Conservation (phyloP, 208 protist species). For the Crithidia fasciculata region DNA sequence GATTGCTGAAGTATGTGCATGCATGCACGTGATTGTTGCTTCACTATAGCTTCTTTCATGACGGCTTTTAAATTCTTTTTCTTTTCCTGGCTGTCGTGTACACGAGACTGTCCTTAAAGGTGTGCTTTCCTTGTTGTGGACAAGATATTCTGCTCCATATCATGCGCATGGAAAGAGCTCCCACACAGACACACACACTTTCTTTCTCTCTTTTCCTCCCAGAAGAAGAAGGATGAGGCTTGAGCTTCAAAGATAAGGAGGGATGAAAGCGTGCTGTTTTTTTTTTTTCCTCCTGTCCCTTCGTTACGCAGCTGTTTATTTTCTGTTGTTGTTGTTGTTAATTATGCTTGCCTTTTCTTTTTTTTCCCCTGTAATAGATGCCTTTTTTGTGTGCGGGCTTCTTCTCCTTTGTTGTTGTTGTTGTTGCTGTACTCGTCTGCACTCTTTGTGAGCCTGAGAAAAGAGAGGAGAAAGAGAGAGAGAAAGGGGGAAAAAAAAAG, state of each 20-base stretch:
- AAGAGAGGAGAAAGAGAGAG: too few relatives aligned
- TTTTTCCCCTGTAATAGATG: neutral
- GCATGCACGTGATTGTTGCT: neutral
- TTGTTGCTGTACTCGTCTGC: neutral
- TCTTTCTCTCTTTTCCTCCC: too few relatives aligned
- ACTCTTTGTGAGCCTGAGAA: neutral
- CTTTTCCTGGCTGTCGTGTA: neutral
- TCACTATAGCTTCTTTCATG: conserved; percentile 11
- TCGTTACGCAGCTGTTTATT: neutral
- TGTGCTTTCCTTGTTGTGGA: too few relatives aligned
- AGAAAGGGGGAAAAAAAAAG: too few relatives aligned
- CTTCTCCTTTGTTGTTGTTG: neutral
- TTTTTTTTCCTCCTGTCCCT: too few relatives aligned
- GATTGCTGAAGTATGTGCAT: neutral
- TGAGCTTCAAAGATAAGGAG: too few relatives aligned
- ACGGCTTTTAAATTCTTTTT: neutral
- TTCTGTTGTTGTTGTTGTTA: conserved; percentile 26
- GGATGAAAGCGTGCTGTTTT: too few relatives aligned
- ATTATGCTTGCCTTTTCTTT: conserved; percentile 7
- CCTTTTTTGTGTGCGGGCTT: neutral
- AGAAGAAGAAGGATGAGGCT: too few relatives aligned
- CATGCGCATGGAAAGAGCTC: too few relatives aligned
- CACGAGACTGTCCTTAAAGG: too few relatives aligned
- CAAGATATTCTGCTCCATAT: too few relatives aligned
- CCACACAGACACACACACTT: too few relatives aligned